Percentiles rank a stretch among this genome's conserved stretches.
Evolutionary conservation across 2,329 filamentous ascomycete genomes (phyloP).

Genomic region (Botrytis porri): DNA sequence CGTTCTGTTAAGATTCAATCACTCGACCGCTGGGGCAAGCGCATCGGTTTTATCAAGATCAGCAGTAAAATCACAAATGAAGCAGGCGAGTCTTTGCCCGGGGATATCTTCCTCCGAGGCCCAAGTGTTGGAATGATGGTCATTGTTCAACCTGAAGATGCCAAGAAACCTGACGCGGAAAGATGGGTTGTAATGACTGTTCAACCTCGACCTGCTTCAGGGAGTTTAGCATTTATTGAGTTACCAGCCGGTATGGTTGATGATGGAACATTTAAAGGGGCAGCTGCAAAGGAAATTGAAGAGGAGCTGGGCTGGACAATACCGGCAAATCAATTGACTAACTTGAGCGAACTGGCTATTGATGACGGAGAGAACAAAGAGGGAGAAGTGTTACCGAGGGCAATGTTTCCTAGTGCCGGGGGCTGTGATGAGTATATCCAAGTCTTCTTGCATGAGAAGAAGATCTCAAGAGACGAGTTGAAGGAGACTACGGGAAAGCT

Average conservation of each 20-base stretch:
- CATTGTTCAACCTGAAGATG: slow-evolving; percentile 47
- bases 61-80: slow-evolving; percentile 48
- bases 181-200: slow-evolving; percentile 58
- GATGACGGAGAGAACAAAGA: slow-evolving; percentile 40
- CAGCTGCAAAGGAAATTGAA: slow-evolving; percentile 57
- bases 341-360: slow-evolving; percentile 55
- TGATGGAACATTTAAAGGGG: slow-evolving; percentile 53
- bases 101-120: slow-evolving; percentile 55
- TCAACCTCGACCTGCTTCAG: slow-evolving; percentile 55
- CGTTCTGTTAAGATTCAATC: slow-evolving; percentile 51
- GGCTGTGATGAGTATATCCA: slow-evolving; percentile 60
- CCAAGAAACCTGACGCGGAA: slow-evolving; percentile 41
- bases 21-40: slow-evolving; percentile 50
- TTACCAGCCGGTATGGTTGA: slow-evolving; percentile 60
- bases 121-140: slow-evolving; percentile 59
- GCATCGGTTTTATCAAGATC: slow-evolving; percentile 58
- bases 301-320: slow-evolving; percentile 59
- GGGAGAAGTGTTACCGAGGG: slow-evolving; percentile 42
- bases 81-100: slow-evolving; percentile 50
- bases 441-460: slow-evolving; percentile 55
- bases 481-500: slow-evolving; percentile 55
- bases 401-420: slow-evolving; percentile 56
- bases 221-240: slow-evolving; percentile 54
- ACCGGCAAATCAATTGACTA: slow-evolving; percentile 47
- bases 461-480: slow-evolving; percentile 49